Base-by-base conservation (phyloP, 176 grass and related monocot genomes). In the Cenchrus americanus region DNA sequence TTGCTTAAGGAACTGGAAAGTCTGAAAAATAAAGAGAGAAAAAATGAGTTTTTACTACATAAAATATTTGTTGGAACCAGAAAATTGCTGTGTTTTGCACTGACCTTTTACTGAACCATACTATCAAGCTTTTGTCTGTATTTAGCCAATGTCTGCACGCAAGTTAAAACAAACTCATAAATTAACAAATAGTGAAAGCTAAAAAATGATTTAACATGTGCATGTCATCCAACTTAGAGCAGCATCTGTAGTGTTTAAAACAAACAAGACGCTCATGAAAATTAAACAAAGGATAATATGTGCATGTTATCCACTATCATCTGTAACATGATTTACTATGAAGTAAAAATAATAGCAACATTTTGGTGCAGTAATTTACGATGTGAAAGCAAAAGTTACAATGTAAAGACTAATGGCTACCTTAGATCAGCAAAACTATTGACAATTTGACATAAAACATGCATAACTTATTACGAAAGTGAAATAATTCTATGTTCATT, bases 121-220 rank as follows among this genome's bases (percentile, higher is more conserved):
- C 85, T 79, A 78, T 98, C 96, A 66, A 98, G 92, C n/a, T 85
- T 98, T 51, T 92, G 66, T 66, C 96, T 94, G 82, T 98, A 98
- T 30, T 86, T 89, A 86, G 91, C 96, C 87, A 95, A 88, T 26
- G 80, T 93, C 96, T 98, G 87, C 93, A 95, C 52, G 49, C 22
- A 66, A 84, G 75, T 76, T 70, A 81, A 67, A 11, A 6, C 15
- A 8, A 7, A 60, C 26, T 51, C 9, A 7, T 67, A 37, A 67
- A 0, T 17, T 11, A 43, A 50, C 21, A 54, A 84, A 41, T 37
- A 11, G 14, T 7, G 24, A 24, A 21, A 63, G 9, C 6, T n/a
- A 19, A 5, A 61, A 1, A 63, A 53, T 34, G 2, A 44, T 9
- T 6, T 0, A 53, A 61, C 18, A 23, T 77, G 3, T 13, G 41